Evolutionary conservation across 768 basidiomycete species (phyloP).

Genomic region (Galerina sulciceps): DNA sequence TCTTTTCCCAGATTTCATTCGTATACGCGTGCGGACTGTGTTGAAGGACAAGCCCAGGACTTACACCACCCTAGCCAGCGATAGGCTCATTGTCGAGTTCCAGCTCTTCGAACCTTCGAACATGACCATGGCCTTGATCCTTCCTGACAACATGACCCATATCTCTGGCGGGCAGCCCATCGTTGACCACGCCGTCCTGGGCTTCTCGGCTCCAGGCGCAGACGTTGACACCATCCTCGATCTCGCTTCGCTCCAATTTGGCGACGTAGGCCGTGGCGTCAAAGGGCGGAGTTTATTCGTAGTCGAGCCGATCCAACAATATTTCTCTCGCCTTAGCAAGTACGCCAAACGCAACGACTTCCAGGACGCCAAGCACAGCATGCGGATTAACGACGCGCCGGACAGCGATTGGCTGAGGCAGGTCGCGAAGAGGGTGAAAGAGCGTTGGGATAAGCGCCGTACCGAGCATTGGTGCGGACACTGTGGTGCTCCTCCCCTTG

Average conservation of each 20-base stretch:
- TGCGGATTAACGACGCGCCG: slow-evolving; percentile 10
- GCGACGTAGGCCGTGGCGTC: slow-evolving; percentile 24
- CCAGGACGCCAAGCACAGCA: slow-evolving; percentile 8
- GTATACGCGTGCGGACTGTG: slow-evolving; percentile 21
- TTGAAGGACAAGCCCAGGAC: slow-evolving; percentile 9
- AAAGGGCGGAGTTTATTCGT: slow-evolving; percentile 26
- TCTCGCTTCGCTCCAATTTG: slow-evolving; percentile 26
- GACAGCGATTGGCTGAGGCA: slow-evolving; percentile 9
- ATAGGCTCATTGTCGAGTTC: slow-evolving; percentile 22
- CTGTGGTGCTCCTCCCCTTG: slow-evolving; percentile 23
- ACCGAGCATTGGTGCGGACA: slow-evolving; percentile 25
- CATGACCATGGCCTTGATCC: slow-evolving; percentile 14
- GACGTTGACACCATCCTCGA: slow-evolving; percentile 25
- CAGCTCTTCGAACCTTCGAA: slow-evolving; percentile 10
- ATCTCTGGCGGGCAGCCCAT: slow-evolving; percentile 14
- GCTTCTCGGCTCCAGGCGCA: slow-evolving; percentile 13
- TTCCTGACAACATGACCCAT: slow-evolving; percentile 11
- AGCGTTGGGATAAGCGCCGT: slow-evolving; percentile 23
- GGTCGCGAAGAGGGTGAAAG: slow-evolving; percentile 21
- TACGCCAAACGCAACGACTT: slow-evolving; percentile 21
- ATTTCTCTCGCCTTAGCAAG: slow-evolving; percentile 15
- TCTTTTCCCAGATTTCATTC: slow-evolving; percentile 20
- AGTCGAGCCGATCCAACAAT: slow-evolving; percentile 19
- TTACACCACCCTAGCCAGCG: slow-evolving; percentile 14
- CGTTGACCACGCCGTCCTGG: slow-evolving; percentile 22